These are phyloP conservation scores for Physcomitrellopsis africana DNA, from an alignment of 225 moss, liverwort and hornwort genomes.

Conservation along the genomic window DNA sequence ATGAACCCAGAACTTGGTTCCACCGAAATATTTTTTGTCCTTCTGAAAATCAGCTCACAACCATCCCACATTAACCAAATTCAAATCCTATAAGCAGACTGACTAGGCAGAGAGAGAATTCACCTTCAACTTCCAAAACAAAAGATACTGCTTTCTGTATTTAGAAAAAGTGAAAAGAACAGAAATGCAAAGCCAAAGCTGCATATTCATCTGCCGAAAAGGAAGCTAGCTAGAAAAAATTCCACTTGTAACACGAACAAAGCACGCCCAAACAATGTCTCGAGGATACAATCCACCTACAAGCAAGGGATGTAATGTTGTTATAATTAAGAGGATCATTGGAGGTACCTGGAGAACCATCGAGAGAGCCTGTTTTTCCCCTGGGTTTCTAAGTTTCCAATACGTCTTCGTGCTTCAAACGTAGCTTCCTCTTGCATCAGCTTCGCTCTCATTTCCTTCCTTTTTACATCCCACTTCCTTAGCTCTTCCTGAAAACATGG, in stretches of 20 bases:
- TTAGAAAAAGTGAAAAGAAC: background rate
- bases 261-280: background rate
- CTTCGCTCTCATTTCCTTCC: conserved; percentile 45
- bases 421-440: conserved; percentile 56
- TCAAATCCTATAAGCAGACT: conserved; percentile 28
- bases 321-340: background rate
- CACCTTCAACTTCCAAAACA: conserved; percentile 12
- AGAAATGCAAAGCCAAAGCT: conserved; percentile 11
- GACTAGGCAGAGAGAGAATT: background rate
- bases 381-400: conserved; percentile 42
- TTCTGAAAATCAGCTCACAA: conserved; percentile 65
- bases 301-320: background rate
- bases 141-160: background rate
- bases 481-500: conserved; percentile 42
- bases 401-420: conserved; percentile 46
- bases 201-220: background rate
- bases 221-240: conserved; percentile 7
- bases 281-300: background rate
- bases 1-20: conserved; percentile 90
- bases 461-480: conserved; percentile 38
- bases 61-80: conserved; percentile 44
- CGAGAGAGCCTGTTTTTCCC: conserved; percentile 41
- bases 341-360: conserved; percentile 51
- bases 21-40: conserved; percentile 62
- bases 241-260: conserved; percentile 9